These are phyloP conservation scores for Populus hybrid DNA, from an alignment of 441 rosid genomes.

Conservation along the genomic window DNA sequence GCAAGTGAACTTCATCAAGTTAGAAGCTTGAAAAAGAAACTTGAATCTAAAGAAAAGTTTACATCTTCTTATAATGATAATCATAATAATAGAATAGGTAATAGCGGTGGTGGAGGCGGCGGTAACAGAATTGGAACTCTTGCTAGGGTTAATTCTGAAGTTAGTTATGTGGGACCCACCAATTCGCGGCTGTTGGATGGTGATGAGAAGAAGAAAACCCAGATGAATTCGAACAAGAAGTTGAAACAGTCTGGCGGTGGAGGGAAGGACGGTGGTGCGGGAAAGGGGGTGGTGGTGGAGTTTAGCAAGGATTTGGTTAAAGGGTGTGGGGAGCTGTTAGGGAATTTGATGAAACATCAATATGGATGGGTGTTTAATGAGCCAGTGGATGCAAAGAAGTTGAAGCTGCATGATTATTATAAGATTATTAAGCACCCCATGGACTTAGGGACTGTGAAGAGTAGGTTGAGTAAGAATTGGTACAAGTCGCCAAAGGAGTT, in stretches of 20 bases:
- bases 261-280: constrained; percentile 37
- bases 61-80: constrained; percentile 9
- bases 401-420: constrained; percentile 71
- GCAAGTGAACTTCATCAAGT: constrained; percentile 67
- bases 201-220: constrained; percentile 41
- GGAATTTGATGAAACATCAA: constrained; percentile 75
- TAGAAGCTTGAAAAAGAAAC: constrained; percentile 49
- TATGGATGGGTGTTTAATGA: constrained; percentile 81
- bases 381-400: constrained; percentile 74
- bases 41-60: constrained; percentile 42
- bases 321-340: constrained; percentile 59
- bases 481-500: constrained; percentile 72
- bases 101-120: neutral
- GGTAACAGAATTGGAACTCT: constrained; percentile 30
- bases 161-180: constrained; percentile 44
- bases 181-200: constrained; percentile 26
- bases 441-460: constrained; percentile 92
- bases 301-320: constrained; percentile 41
- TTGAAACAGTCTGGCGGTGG: constrained; percentile 33
- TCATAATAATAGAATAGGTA: neutral
- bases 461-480: constrained; percentile 49
- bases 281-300: constrained; percentile 16
- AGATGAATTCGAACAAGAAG: constrained; percentile 39
- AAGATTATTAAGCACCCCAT: constrained; percentile 78
- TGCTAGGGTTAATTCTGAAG: constrained; percentile 46